Evolutionary conservation across 371 early-diverging fungal genomes (phyloP).

Genomic region (Lichtheimia hyalospora): DNA sequence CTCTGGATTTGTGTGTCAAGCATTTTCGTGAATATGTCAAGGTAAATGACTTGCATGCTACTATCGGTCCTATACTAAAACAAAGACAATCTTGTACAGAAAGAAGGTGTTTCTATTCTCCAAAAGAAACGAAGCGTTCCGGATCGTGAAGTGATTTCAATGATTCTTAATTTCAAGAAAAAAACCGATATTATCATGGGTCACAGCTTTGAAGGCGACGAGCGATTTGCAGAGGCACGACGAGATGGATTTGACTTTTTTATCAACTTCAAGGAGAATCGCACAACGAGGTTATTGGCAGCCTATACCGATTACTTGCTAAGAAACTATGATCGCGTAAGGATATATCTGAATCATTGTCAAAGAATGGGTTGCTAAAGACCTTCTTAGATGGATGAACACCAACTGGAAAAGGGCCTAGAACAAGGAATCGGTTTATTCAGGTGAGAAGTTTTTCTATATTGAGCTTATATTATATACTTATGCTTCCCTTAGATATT

Average conservation of each 20-base stretch:
- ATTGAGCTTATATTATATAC: neutral
- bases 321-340: conserved; percentile 25
- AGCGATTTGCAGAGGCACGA: conserved; percentile 64
- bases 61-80: neutral
- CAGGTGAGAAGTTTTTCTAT: conserved; percentile 5
- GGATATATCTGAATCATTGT: too few species aligned
- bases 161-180: conserved; percentile 57
- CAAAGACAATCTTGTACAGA: conserved; percentile 8
- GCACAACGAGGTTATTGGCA: conserved; percentile 80
- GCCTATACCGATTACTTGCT: conserved; percentile 30
- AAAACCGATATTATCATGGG: conserved; percentile 68
- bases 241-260: conserved; percentile 84
- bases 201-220: conserved; percentile 67
- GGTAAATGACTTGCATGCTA: conserved; percentile 16
- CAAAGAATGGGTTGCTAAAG: too few species aligned
- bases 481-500: conserved; percentile 54
- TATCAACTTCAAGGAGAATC: conserved; percentile 80
- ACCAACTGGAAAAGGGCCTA: conserved; percentile 24
- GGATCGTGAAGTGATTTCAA: conserved; percentile 2
- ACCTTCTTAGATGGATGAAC: neutral
- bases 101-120: conserved; percentile 32
- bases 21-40: conserved; percentile 40
- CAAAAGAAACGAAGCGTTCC: conserved; percentile 7
- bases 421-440: conserved; percentile 39
- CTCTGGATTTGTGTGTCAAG: conserved; percentile 30